phyloP scores from a whole-genome alignment of 805 yeast species.

The Diddensiella transvaalensis region DNA sequence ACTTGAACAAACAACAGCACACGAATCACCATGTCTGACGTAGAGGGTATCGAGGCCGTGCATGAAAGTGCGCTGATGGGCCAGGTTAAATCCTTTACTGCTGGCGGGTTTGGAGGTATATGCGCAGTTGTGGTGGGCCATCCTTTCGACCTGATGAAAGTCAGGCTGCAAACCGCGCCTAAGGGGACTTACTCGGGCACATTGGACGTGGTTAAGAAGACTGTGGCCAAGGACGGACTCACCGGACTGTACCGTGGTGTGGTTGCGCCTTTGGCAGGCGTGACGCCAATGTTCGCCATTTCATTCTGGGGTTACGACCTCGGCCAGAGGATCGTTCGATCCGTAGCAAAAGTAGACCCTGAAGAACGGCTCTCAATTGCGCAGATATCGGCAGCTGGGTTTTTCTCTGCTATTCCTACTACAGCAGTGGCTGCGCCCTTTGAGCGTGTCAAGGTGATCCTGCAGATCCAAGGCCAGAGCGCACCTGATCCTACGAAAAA shows the following conservation, averaged over 20 bases:
- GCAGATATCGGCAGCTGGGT: constrained; percentile 88
- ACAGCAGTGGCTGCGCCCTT: constrained; percentile 97
- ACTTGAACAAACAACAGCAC: no score
- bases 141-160: constrained; percentile 92
- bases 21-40: not conserved
- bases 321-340: constrained; percentile 72
- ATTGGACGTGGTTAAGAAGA: constrained; percentile 61
- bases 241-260: constrained; percentile 90
- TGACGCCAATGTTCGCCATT: constrained; percentile 97
- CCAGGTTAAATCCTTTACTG: constrained; percentile 78
- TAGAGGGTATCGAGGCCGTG: constrained; percentile 22
- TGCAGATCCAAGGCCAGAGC: constrained; percentile 66
- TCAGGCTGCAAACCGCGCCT: constrained; percentile 75
- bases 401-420: constrained; percentile 90
- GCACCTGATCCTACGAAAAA: constrained; percentile 33
- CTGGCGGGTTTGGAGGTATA: constrained; percentile 96
- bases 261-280: constrained; percentile 90
- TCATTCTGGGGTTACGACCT: constrained; percentile 98
- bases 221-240: constrained; percentile 70
- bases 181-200: constrained; percentile 60
- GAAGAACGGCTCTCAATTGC: constrained; percentile 49
- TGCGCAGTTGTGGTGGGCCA: constrained; percentile 96
- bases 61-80: constrained; percentile 44
- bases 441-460: constrained; percentile 89
- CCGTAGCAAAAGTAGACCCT: constrained; percentile 17